A percentile compares a stretch with the other conserved stretches of the same genome.
These are phyloP conservation scores for Taphrina pruni DNA, from an alignment of 1,139 yeast species.

Conservation along the genomic window DNA sequence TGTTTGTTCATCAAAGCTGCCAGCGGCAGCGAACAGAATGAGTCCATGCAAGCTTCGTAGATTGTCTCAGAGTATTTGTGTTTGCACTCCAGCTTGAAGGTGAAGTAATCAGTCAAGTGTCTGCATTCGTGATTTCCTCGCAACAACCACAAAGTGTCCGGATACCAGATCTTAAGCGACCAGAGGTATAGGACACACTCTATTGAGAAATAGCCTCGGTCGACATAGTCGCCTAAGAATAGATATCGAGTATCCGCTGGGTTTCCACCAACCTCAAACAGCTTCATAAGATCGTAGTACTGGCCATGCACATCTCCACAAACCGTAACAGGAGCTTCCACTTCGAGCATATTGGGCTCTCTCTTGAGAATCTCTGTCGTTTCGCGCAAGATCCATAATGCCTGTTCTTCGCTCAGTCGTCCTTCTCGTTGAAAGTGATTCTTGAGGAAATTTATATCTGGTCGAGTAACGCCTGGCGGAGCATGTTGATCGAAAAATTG, in stretches of 20 bases:
- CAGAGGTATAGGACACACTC: slow-evolving; percentile 85
- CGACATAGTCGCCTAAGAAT: slow-evolving; percentile 94
- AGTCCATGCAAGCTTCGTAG: slow-evolving; percentile 75
- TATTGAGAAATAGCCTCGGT: slow-evolving; percentile 88
- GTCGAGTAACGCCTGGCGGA: slow-evolving; percentile 52
- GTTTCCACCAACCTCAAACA: slow-evolving; percentile 93
- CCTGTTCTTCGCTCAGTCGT: slow-evolving; percentile 73
- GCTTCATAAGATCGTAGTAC: slow-evolving; percentile 83
- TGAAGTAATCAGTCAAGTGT: slow-evolving; percentile 91
- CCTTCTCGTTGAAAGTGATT: slow-evolving; percentile 85
- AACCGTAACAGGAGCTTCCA: slow-evolving; percentile 93
- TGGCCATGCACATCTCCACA: slow-evolving; percentile 99
- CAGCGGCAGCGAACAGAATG: slow-evolving; percentile 87
- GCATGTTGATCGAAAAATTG: slow-evolving; percentile 66
- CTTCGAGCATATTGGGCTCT: slow-evolving; percentile 80
- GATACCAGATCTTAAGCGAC: slow-evolving; percentile 79
- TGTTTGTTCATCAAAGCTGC: slow-evolving; percentile 95
- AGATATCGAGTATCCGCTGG: slow-evolving; percentile 67
- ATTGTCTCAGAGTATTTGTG: slow-evolving; percentile 75
- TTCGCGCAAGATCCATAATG: slow-evolving; percentile 65
- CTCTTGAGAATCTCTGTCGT: slow-evolving; percentile 70
- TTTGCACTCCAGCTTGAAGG: slow-evolving; percentile 86
- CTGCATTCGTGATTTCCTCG: slow-evolving; percentile 96
- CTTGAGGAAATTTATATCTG: slow-evolving; percentile 72
- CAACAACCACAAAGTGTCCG: slow-evolving; percentile 76